These are phyloP conservation scores for Rugonectria rugulosa DNA, from an alignment of 2,329 filamentous ascomycete species.

Conservation along the genomic window DNA sequence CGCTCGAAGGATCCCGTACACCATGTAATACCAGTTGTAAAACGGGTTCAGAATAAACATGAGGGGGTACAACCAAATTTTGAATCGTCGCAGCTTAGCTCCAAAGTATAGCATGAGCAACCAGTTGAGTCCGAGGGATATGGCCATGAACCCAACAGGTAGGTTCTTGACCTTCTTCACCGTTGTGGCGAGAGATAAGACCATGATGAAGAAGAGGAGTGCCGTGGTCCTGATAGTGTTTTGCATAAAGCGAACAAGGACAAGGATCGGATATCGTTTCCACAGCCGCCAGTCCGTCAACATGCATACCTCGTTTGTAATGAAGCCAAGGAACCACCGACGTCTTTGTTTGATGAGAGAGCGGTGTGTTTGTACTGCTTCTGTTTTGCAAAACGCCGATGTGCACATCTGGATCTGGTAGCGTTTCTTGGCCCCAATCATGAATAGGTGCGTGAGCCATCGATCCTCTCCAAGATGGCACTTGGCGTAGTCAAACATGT, in stretches of 20 bases:
- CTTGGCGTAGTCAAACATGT: constrained; percentile 96
- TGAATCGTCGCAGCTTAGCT: constrained; percentile 83
- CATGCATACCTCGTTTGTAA: constrained; percentile 99
- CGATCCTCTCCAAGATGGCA: constrained; percentile 94
- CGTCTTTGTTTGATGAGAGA: constrained; percentile 93
- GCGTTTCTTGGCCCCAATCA: constrained; percentile 92
- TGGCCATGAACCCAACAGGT: constrained; percentile 90
- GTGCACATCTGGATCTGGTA: constrained; percentile 99
- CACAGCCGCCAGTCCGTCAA: constrained; percentile 92
- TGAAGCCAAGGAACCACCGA: constrained; percentile 96
- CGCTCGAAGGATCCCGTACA: constrained; percentile 94
- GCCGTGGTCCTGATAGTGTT: constrained; percentile 96
- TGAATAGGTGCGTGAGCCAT: constrained; percentile 98
- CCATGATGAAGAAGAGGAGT: constrained; percentile 92
- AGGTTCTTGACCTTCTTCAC: constrained; percentile 79
- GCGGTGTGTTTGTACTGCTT: constrained; percentile 87
- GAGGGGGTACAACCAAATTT: constrained; percentile 92
- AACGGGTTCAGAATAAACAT: constrained; percentile 98
- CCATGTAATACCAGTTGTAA: constrained; percentile 98
- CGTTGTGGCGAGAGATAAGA: constrained; percentile 85
- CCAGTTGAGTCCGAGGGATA: constrained; percentile 94
- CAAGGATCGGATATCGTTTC: constrained; percentile 87
- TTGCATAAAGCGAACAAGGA: constrained; percentile 89
- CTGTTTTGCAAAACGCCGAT: constrained; percentile 97
- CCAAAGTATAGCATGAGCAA: constrained; percentile 96